Base-by-base conservation (phyloP, 1,284 basidiomycete genomes). In the Golubevia sp. region DNA sequence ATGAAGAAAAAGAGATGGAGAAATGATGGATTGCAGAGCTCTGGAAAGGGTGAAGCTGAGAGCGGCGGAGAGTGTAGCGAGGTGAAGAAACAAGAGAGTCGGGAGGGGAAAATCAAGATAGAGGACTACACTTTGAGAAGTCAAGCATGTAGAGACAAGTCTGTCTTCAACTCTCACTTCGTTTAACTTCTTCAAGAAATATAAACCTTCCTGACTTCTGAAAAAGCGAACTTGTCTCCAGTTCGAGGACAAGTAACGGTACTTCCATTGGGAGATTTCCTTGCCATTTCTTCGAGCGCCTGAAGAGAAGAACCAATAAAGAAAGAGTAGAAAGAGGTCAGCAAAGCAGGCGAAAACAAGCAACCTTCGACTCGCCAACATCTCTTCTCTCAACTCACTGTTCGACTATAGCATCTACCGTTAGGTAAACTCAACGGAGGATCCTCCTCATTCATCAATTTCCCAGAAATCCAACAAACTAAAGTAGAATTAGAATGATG, bases 401-500 rank as follows among this genome's bases (percentile, higher is more conserved):
- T 91, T 79, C 88, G 88, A 20, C 94, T 96, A 83, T 99, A 99
- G 20, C 98, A 94, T 70, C 91, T 88, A 2, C 95, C 96, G 68
- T 92, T 91, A 0, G 93, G 92, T 77, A 98, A 92, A n/a, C 89
- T 91, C 89, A 94, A 88, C 0, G 92, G 92, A 85, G 90, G 91
- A 76, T 95, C 96, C 80, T 94, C 90, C 68, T 90, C 94, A 75
- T 97, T 91, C 91, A 98, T 97, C 64, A 98, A 93, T 81, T 90
- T 91, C 24, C 96, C 95, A 62, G 88, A 92, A 70, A 97, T 88
- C 51, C 89, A 86, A 82, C 97, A 99, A 11, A 99, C 94, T 62
- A 99, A 92, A 0, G 93, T 95, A 54, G 94, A 97, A 80, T 96
- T 97, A 56, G 91, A 90, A 82, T 97, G 94, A 85, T 98, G 95